These are phyloP conservation scores for Clitoria ternatea DNA, from an alignment of 306 rosid genomes.

Conservation along the genomic window DNA sequence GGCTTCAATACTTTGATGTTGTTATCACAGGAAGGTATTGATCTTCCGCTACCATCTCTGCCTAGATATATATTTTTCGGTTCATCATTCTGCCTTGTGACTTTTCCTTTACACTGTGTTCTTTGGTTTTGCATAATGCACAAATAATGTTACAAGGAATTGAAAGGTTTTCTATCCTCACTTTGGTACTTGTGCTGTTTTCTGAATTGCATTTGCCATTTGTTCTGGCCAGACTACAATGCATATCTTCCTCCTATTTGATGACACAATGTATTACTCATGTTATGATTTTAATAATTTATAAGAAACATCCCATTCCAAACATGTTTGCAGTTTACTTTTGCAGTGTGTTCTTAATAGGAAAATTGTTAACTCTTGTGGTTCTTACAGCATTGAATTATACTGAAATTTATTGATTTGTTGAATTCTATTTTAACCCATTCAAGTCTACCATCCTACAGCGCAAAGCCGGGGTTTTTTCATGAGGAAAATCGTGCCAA, in stretches of 20 bases:
- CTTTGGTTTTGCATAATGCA: background rate
- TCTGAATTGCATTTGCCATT: constrained; percentile 14
- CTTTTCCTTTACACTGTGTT: background rate
- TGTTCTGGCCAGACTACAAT: constrained; percentile 9
- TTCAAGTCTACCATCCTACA: constrained; percentile 35
- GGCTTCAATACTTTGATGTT: constrained; percentile 92
- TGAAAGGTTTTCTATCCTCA: background rate
- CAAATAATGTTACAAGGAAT: background rate
- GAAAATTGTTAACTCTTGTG: background rate
- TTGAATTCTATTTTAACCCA: constrained; percentile 26
- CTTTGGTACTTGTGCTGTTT: constrained; percentile 12
- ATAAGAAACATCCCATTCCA: constrained; percentile 6
- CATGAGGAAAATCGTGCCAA: constrained; percentile 84
- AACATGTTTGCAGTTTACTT: background rate
- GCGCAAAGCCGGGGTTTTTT: constrained; percentile 98
- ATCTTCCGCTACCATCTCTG: constrained; percentile 14
- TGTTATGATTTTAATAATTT: background rate
- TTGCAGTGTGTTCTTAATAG: constrained; percentile 11
- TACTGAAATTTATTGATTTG: background rate
- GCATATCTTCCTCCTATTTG: background rate
- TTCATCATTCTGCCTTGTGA: constrained; percentile 7
- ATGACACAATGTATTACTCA: constrained; percentile 5
- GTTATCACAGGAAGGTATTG: constrained; percentile 93
- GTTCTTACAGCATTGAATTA: background rate
- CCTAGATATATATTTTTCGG: constrained; percentile 20